A percentile compares a stretch with the other conserved stretches of the same genome.
Evolutionary conservation across 257 asterid species (phyloP).

Genomic region (Echites panduratus): DNA sequence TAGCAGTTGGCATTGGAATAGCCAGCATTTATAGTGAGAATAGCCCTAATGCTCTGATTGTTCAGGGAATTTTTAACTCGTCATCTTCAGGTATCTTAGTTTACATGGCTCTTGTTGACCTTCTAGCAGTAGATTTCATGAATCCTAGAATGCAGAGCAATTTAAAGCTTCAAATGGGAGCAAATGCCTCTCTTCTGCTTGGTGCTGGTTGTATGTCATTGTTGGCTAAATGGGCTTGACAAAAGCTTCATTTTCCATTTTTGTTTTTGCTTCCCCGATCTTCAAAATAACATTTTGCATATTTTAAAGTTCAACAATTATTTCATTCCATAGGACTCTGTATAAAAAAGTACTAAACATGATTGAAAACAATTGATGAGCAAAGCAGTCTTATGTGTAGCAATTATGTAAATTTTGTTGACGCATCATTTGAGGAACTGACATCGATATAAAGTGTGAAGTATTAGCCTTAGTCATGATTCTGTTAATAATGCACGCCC

Average conservation of each 20-base stretch:
- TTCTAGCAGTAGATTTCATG: slow-evolving; percentile 9
- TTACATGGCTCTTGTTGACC: slow-evolving; percentile 17
- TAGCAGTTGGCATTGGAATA: slow-evolving; percentile 8
- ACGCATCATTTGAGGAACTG: no score
- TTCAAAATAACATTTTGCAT: not conserved
- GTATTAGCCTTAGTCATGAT: no score
- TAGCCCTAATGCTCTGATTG: slow-evolving; percentile 8
- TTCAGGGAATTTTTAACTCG: slow-evolving; percentile 6
- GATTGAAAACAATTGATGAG: no score
- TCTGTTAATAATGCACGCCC: no score
- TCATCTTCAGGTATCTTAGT: slow-evolving; percentile 7
- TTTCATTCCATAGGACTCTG: no score
- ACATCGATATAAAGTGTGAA: no score
- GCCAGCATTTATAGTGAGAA: not conserved
- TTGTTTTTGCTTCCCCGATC: no score
- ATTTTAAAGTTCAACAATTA: no score
- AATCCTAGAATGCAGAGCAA: slow-evolving; percentile 4
- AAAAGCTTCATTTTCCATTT: not conserved
- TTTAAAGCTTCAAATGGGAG: slow-evolving; percentile 2
- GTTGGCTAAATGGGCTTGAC: slow-evolving; percentile 12
- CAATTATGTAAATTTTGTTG: no score
- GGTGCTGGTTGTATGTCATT: slow-evolving; percentile 14
- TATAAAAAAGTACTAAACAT: no score
- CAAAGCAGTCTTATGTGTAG: no score
- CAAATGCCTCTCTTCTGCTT: slow-evolving; percentile 2